Evolutionary conservation across 2,329 filamentous ascomycete genomes (phyloP).

Genomic region (Nothopassalora personata): DNA sequence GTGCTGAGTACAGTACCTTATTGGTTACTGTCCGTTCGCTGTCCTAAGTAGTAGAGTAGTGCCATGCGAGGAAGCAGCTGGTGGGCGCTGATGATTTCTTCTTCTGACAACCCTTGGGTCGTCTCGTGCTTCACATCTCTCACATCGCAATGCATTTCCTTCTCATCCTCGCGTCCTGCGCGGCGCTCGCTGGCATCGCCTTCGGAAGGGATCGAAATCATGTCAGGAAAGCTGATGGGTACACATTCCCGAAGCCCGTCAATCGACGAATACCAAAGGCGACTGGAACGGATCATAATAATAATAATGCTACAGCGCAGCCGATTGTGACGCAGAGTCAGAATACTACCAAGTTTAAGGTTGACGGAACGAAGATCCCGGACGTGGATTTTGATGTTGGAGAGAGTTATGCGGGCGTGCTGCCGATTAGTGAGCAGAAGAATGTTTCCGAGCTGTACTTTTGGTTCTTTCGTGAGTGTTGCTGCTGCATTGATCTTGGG

Average conservation of each 20-base stretch:
- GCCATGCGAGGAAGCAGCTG: too few species aligned
- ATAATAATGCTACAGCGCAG: not conserved
- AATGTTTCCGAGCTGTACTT: slow-evolving; percentile 42
- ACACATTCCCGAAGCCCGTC: not conserved
- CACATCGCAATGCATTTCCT: not conserved
- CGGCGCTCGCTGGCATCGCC: slow-evolving; percentile 1
- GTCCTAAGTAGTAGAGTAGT: too few species aligned
- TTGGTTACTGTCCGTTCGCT: too few species aligned
- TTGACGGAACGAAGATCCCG: slow-evolving; percentile 29
- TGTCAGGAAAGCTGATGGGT: not conserved
- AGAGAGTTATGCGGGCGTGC: slow-evolving; percentile 30
- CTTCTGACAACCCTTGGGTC: not conserved
- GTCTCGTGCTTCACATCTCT: not conserved
- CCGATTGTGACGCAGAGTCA: slow-evolving; percentile 39
- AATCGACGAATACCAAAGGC: not conserved
- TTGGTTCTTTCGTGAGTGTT: slow-evolving; percentile 42
- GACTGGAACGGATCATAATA: not conserved
- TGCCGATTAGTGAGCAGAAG: slow-evolving; percentile 29
- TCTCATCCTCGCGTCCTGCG: not conserved
- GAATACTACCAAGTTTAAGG: slow-evolving; percentile 40
- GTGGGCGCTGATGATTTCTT: too few species aligned
- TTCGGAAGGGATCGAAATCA: not conserved
- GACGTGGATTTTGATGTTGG: slow-evolving; percentile 35
- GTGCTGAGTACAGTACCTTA: too few species aligned
- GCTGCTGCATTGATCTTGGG: not conserved